Percentiles rank a stretch among this genome's conserved stretches.
Evolutionary conservation across 352 stramenopile genomes (phyloP).

Genomic region (Phytophthora kernoviae): DNA sequence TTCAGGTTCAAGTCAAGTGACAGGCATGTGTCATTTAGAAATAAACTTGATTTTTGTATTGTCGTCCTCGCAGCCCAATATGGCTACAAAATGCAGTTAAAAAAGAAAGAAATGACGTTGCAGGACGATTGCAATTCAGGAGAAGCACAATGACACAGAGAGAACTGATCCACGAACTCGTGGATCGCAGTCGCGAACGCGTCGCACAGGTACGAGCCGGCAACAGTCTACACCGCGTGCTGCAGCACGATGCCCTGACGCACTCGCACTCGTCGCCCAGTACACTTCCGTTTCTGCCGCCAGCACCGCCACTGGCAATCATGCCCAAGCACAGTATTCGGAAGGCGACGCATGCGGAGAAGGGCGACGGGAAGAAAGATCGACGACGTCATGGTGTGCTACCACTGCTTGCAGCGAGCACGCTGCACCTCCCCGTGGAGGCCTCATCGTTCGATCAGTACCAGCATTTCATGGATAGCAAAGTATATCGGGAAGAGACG

Average conservation of each 20-base stretch:
- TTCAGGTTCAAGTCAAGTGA: too few relatives aligned
- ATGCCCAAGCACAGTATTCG: slow-evolving; percentile 4
- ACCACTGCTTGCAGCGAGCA: slow-evolving; percentile 9
- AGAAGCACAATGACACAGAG: slow-evolving; percentile 34
- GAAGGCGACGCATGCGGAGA: slow-evolving; percentile 2
- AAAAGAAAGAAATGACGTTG: too few relatives aligned
- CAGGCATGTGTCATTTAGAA: too few relatives aligned
- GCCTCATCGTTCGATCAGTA: slow-evolving; percentile 47
- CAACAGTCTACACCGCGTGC: slow-evolving; percentile 45
- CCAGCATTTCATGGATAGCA: slow-evolving; percentile 51
- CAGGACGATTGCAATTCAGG: too few relatives aligned
- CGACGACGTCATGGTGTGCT: slow-evolving; percentile 9
- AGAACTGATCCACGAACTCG: slow-evolving; percentile 58
- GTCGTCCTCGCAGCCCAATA: too few relatives aligned
- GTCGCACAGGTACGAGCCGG: slow-evolving; percentile 61
- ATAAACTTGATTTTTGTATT: too few relatives aligned
- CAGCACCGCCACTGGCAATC: slow-evolving; percentile 8
- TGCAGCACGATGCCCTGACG: slow-evolving; percentile 20
- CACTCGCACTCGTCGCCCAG: background rate
- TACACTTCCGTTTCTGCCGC: slow-evolving; percentile 22
- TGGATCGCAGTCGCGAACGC: slow-evolving; percentile 64
- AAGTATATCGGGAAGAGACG: slow-evolving; percentile 38
- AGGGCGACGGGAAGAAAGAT: background rate
- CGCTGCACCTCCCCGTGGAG: slow-evolving; percentile 10
- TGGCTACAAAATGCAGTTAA: too few relatives aligned